A percentile compares a stretch with the other conserved stretches of the same genome.
These are phyloP conservation scores for Hypoxylon perforatum DNA, from an alignment of 495 filamentous ascomycete genomes.

Conservation along the genomic window DNA sequence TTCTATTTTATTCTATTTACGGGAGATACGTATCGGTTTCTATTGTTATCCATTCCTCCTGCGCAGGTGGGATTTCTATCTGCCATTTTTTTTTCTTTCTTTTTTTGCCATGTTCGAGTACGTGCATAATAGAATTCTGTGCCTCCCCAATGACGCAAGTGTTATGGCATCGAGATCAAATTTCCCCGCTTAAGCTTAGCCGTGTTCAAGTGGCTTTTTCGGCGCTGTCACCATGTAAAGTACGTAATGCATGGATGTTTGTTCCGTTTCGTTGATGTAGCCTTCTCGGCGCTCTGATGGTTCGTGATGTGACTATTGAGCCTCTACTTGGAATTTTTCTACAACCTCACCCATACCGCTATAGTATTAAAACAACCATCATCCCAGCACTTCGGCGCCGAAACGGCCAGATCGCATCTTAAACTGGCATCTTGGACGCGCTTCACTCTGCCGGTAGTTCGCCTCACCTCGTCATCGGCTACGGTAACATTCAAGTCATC, in stretches of 20 bases:
- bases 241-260: too few species aligned
- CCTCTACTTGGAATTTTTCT: too few species aligned
- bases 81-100: not conserved
- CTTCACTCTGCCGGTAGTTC: constrained; percentile 35
- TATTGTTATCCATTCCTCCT: constrained; percentile 10
- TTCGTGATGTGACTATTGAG: too few species aligned
- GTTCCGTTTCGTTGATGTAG: too few species aligned
- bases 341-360: too few species aligned
- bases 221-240: constrained; percentile 6
- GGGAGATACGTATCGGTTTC: constrained; percentile 4
- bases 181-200: constrained; percentile 11
- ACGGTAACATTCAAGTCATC: constrained; percentile 32
- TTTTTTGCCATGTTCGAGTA: constrained; percentile 5
- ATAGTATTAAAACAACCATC: too few species aligned
- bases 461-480: constrained; percentile 30
- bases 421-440: constrained; percentile 4
- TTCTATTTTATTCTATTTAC: constrained; percentile 10
- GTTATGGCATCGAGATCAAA: constrained; percentile 32
- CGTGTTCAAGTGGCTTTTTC: constrained; percentile 5
- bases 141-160: constrained; percentile 35
- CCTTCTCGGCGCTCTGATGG: too few species aligned
- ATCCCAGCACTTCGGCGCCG: constrained; percentile 11
- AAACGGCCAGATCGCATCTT: constrained; percentile 20
- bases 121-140: not conserved
- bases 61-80: constrained; percentile 6